phyloP scores from a whole-genome alignment of 768 basidiomycete genomes.

The Coprinopsis cinerea region DNA sequence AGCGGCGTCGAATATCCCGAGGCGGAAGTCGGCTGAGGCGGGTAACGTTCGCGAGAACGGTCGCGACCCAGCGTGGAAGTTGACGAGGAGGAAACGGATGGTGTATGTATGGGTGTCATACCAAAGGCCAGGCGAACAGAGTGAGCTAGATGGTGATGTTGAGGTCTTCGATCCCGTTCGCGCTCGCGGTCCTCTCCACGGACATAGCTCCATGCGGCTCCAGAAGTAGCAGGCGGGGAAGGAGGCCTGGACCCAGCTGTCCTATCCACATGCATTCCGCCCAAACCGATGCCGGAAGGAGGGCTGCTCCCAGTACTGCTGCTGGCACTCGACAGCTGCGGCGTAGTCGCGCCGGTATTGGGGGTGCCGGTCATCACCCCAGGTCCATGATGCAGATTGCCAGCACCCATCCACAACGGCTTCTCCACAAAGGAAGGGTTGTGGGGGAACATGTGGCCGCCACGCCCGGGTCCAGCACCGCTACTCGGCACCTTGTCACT shows the following conservation, averaged over 20 bases:
- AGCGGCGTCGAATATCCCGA: constrained; percentile 13
- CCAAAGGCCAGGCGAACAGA: constrained; percentile 85
- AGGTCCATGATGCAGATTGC: background rate
- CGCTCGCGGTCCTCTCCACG: constrained; percentile 17
- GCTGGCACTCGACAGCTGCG: constrained; percentile 58
- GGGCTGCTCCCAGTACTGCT: constrained; percentile 64
- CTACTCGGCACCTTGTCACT: background rate
- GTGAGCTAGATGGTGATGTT: constrained; percentile 69
- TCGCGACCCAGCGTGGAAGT: constrained; percentile 22
- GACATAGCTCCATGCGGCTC: constrained; percentile 36
- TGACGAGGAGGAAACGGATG: constrained; percentile 28
- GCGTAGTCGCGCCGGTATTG: constrained; percentile 40
- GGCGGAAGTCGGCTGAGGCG: constrained; percentile 8
- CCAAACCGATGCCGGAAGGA: constrained; percentile 9
- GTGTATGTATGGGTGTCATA: constrained; percentile 74
- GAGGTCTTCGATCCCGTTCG: constrained; percentile 22
- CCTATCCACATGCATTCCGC: constrained; percentile 22
- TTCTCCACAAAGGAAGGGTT: background rate
- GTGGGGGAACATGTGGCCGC: constrained; percentile 1
- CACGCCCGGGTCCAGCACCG: background rate
- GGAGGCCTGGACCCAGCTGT: constrained; percentile 55
- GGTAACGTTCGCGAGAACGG: constrained; percentile 13
- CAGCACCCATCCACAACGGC: background rate
- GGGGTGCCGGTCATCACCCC: constrained; percentile 15
- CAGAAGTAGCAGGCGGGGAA: constrained; percentile 26